Percentiles rank a stretch among this genome's conserved stretches.
phyloP scores from a whole-genome alignment of 2,329 filamentous ascomycete genomes.

The Fonsecaea nubica region DNA sequence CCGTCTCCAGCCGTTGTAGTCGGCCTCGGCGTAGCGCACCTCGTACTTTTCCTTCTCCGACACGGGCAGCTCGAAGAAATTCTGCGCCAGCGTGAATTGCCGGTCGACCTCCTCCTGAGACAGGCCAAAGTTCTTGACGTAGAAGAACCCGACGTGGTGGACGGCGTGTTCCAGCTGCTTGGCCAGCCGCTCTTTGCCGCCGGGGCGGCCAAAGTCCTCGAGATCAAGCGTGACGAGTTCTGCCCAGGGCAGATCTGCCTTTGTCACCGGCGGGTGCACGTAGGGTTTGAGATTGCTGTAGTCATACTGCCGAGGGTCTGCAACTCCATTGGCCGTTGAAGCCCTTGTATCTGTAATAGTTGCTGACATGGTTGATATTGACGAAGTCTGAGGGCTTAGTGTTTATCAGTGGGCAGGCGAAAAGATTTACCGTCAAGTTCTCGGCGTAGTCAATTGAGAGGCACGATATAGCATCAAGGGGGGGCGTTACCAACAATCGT shows the following conservation, averaged over 20 bases:
- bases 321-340: conserved; percentile 13
- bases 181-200: conserved; percentile 60
- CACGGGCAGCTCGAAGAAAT: conserved; percentile 61
- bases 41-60: conserved; percentile 66
- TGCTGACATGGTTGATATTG: conserved; percentile 12
- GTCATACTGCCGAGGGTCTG: conserved; percentile 31
- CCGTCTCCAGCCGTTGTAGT: conserved; percentile 64
- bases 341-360: conserved; percentile 14
- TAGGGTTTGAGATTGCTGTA: conserved; percentile 30
- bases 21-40: conserved; percentile 56
- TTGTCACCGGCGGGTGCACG: conserved; percentile 30
- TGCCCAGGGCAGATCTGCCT: conserved; percentile 53
- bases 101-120: conserved; percentile 62
- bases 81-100: conserved; percentile 65
- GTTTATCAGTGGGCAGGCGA: neutral
- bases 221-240: conserved; percentile 66
- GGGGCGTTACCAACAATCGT: neutral
- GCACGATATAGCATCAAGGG: neutral
- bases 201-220: conserved; percentile 58
- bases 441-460: neutral
- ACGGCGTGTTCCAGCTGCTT: conserved; percentile 61
- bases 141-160: conserved; percentile 64
- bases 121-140: conserved; percentile 66
- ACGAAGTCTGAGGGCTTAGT: neutral
- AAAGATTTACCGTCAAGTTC: neutral